Conservation (phyloP, 106 monocot genomes). For the Dendrobium chrysotoxum region DNA sequence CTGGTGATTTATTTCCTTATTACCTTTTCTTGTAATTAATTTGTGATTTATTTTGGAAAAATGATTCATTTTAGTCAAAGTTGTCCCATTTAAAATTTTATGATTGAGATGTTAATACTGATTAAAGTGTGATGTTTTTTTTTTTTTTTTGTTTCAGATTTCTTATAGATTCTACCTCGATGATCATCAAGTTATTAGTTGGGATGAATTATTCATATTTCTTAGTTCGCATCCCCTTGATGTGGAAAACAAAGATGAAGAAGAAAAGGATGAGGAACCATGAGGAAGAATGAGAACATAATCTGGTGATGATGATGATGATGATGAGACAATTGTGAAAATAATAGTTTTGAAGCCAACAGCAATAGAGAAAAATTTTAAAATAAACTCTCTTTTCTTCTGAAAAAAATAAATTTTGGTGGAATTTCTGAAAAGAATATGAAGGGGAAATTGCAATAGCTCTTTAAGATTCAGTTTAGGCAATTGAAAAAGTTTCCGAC, state of each 20-base stretch:
- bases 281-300: background rate
- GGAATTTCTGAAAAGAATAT: background rate
- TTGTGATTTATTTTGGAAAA: too few relatives aligned
- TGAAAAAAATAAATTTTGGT: background rate
- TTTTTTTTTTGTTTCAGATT: too few relatives aligned
- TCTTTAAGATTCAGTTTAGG: background rate
- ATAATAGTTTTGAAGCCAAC: background rate
- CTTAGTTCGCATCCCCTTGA: too few relatives aligned
- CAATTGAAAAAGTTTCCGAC: background rate
- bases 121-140: too few relatives aligned
- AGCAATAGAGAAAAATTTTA: background rate
- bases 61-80: too few relatives aligned
- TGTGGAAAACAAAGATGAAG: background rate
- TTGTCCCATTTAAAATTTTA: too few relatives aligned
- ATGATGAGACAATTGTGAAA: background rate
- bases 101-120: too few relatives aligned
- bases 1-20: too few relatives aligned
- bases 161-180: too few relatives aligned
- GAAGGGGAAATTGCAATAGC: background rate
- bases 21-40: too few relatives aligned
- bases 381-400: background rate
- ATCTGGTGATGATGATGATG: background rate
- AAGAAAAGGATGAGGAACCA: background rate
- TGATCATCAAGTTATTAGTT: too few relatives aligned
- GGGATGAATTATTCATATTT: too few relatives aligned